Conservation (phyloP, 1,284 basidiomycete genomes). For the Porodaedalea pini region DNA sequence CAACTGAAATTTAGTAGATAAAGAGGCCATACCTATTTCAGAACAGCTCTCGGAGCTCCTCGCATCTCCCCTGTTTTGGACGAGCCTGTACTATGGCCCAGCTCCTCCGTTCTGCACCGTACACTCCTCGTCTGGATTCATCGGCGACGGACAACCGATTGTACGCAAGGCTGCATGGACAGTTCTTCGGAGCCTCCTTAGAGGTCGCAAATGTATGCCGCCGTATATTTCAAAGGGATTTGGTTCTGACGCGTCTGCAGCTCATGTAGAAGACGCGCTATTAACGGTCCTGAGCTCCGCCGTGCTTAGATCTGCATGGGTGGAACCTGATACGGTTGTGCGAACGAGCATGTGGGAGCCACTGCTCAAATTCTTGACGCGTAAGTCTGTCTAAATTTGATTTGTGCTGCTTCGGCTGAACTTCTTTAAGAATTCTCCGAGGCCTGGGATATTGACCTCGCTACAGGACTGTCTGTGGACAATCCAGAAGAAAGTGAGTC, state of each 20-base stretch:
- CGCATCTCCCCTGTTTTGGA: slow-evolving; percentile 57
- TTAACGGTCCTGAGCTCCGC: slow-evolving; percentile 51
- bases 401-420: neutral
- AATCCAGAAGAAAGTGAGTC: slow-evolving; percentile 24
- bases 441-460: slow-evolving; percentile 54
- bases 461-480: slow-evolving; percentile 24
- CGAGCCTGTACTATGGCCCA: slow-evolving; percentile 46
- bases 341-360: slow-evolving; percentile 68
- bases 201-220: slow-evolving; percentile 41
- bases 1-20: slow-evolving; percentile 13
- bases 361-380: slow-evolving; percentile 66
- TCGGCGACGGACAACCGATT: slow-evolving; percentile 60
- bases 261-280: slow-evolving; percentile 33
- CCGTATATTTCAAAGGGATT: neutral
- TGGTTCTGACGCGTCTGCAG: slow-evolving; percentile 27
- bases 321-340: slow-evolving; percentile 67
- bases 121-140: slow-evolving; percentile 36
- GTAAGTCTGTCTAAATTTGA: slow-evolving; percentile 37
- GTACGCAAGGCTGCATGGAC: slow-evolving; percentile 68
- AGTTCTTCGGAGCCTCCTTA: slow-evolving; percentile 42
- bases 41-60: slow-evolving; percentile 36
- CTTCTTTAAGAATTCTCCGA: slow-evolving; percentile 50
- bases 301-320: slow-evolving; percentile 72
- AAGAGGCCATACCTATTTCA: slow-evolving; percentile 22
- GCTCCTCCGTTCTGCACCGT: slow-evolving; percentile 43